Conservation (phyloP, 495 filamentous ascomycete genomes). For the Thozetella sp. region DNA sequence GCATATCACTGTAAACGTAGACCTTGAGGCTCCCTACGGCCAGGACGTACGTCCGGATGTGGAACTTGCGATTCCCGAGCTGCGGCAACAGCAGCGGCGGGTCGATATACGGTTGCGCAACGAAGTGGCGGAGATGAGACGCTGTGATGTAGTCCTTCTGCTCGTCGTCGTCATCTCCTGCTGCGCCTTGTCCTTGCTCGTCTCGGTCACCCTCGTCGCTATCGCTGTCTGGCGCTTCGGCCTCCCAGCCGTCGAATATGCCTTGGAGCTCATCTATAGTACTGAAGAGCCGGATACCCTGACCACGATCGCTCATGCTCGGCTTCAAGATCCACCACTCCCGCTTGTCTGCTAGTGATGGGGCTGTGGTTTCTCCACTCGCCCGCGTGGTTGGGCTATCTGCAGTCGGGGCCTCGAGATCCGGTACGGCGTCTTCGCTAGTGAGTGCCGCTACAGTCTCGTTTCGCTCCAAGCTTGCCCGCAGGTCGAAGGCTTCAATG, state of each 20-base stretch:
- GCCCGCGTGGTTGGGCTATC: background rate
- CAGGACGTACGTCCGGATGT: constrained; percentile 89
- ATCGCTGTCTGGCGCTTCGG: constrained; percentile 59
- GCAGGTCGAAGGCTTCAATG: constrained; percentile 83
- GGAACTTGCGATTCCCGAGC: constrained; percentile 78
- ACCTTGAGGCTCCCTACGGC: constrained; percentile 75
- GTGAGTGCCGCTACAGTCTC: constrained; percentile 14
- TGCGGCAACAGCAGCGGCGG: constrained; percentile 76
- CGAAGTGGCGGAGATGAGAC: constrained; percentile 92
- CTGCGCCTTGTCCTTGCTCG: constrained; percentile 2
- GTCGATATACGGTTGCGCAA: constrained; percentile 94
- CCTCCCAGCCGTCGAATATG: constrained; percentile 90
- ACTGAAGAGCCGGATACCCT: constrained; percentile 88
- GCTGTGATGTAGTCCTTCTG: constrained; percentile 68
- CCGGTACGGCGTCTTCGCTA: constrained; percentile 23
- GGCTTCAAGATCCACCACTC: constrained; percentile 99
- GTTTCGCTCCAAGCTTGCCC: constrained; percentile 73
- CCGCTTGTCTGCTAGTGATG: constrained; percentile 10
- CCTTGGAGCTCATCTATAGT: constrained; percentile 75
- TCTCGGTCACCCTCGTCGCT: constrained; percentile 45
- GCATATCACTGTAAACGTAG: constrained; percentile 87
- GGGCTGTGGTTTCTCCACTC: background rate
- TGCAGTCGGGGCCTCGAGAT: constrained; percentile 6
- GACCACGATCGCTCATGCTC: constrained; percentile 93
- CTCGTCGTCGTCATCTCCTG: constrained; percentile 7